Base-by-base conservation (phyloP, 345 rosid genomes). In the Populus ilicifolia region DNA sequence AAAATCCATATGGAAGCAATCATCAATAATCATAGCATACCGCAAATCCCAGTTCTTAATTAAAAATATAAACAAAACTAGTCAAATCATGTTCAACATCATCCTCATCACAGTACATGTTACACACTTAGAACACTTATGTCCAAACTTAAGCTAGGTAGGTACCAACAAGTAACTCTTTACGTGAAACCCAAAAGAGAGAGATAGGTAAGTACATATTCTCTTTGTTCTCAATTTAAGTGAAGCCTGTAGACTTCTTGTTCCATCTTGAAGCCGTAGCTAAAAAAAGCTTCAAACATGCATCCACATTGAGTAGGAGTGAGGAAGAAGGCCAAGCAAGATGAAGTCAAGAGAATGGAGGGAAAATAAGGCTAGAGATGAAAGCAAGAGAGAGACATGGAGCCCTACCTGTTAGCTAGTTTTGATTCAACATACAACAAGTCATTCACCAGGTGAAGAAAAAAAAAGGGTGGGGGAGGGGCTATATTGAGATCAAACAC, bases 351-450 rank as follows among this genome's bases (percentile, higher is more conserved):
- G 33, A 21, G 1, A 59, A 56, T 46, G 59, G 43, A 30, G 33
- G 61, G n/a, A 8, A 54, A 54, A 21, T 54, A n/a, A 11, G 36
- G 43, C 38, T 38, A 25, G 21, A 30, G 54, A 5, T 52, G 13
- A 46, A 69, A 77, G 50, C 14, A 16, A 69, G 23, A 67, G 48
- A 76, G n/a, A 41, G 50, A 48, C 52, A 69, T 50, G 56, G 72
- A 83, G 23, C 71, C 77, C 77, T 71, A 75, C 79, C 75, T 59
- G 29, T 59, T 10, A 23, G 76, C 39, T 44, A 69, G 88, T 83
- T 81, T 83, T 75, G 77, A 43, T 73, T 76, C 66, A 76, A 78
- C 77, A 85, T 62, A 78, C 65, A 81, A 77, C 77, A 67, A 77
- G 65, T 64, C 46, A 79, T 43, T 79, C 78, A 25, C 80, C 84